A percentile compares a stretch with the other conserved stretches of the same genome.
phyloP scores from a whole-genome alignment of 2,329 filamentous ascomycete genomes.

The Xylariaceae sp. region DNA sequence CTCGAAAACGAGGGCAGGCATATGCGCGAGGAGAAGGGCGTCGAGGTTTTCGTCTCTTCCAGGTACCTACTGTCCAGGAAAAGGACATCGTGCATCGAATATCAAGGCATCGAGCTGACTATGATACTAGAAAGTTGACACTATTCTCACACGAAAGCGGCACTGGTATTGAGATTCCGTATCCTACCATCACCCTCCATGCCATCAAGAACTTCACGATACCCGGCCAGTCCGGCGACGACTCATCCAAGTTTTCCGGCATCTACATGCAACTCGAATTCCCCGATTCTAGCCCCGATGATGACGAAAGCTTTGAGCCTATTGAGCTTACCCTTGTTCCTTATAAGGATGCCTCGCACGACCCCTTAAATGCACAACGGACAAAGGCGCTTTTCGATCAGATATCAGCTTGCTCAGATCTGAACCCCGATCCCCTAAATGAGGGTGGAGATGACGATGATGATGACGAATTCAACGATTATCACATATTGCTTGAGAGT shows the following conservation, averaged over 20 bases:
- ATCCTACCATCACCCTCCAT: conserved; percentile 70
- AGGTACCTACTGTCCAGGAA: conserved; percentile 41
- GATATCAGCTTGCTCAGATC: conserved; percentile 68
- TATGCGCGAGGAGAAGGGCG: conserved; percentile 39
- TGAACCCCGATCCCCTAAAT: conserved; percentile 66
- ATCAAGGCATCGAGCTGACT: conserved; percentile 20
- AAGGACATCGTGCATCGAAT: conserved; percentile 31
- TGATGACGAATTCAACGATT: conserved; percentile 38
- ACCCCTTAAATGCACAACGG: conserved; percentile 29
- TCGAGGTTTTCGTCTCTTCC: conserved; percentile 57
- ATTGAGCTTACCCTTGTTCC: conserved; percentile 67
- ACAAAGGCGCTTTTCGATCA: conserved; percentile 60
- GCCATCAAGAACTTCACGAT: conserved; percentile 59
- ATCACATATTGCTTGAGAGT: conserved; percentile 55
- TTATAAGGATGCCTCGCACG: conserved; percentile 29
- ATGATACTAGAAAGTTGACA: conserved; percentile 47
- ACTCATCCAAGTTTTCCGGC: conserved; percentile 40
- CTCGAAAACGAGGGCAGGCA: conserved; percentile 34
- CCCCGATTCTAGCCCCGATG: conserved; percentile 55
- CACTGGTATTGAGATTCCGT: conserved; percentile 65
- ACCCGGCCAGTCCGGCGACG: conserved; percentile 36
- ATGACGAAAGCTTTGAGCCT: conserved; percentile 60
- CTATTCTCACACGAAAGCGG: conserved; percentile 58
- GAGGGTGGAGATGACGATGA: conserved; percentile 56
- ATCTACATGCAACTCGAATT: conserved; percentile 68